A percentile compares a stretch with the other conserved stretches of the same genome.
These are phyloP conservation scores for Boletus patriciae DNA, from an alignment of 768 basidiomycete species.

Conservation along the genomic window DNA sequence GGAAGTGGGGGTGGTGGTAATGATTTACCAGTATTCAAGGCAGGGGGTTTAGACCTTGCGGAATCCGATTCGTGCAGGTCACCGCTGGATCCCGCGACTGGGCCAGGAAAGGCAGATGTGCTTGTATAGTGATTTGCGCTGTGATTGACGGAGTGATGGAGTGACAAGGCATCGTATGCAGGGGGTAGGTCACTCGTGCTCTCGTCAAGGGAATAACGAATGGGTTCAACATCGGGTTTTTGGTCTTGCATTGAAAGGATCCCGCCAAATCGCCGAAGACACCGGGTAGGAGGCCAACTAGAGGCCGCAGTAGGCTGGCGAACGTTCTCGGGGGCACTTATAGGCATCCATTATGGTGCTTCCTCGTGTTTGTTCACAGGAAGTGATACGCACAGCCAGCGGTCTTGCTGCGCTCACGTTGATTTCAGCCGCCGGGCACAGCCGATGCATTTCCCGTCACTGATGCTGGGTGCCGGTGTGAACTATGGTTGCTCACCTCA, in stretches of 20 bases:
- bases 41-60: not conserved
- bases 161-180: conserved; percentile 13
- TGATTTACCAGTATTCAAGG: not conserved
- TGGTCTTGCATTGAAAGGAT: not conserved
- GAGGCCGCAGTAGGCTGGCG: not conserved
- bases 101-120: not conserved
- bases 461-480: too few species aligned
- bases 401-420: too few species aligned
- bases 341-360: not conserved
- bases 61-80: too few species aligned
- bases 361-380: not conserved
- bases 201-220: not conserved
- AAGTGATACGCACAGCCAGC: not conserved
- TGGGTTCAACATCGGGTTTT: not conserved
- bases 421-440: too few species aligned
- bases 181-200: conserved; percentile 9
- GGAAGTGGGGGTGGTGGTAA: not conserved
- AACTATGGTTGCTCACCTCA: too few species aligned
- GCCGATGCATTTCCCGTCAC: too few species aligned
- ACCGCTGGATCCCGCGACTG: not conserved
- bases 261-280: not conserved
- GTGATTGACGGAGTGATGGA: too few species aligned
- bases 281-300: not conserved
- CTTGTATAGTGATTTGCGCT: not conserved
- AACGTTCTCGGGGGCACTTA: not conserved